Percentiles rank a stretch among this genome's conserved stretches.
phyloP scores from a whole-genome alignment of 352 stramenopile species.

The Phytophthora sansomeana region DNA sequence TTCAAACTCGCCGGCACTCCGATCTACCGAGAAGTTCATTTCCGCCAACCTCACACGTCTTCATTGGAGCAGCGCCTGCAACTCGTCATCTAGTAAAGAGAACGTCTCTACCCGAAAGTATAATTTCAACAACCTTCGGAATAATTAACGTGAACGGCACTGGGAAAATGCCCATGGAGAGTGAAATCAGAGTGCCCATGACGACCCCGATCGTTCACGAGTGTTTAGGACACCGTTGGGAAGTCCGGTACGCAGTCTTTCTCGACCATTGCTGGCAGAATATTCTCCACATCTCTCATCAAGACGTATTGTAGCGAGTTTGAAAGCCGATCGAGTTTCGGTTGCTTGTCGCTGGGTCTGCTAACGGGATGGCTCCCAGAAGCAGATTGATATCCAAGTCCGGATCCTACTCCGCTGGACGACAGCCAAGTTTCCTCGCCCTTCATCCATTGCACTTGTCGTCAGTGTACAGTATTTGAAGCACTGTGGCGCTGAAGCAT shows the following conservation, averaged over 20 bases:
- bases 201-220: slow-evolving; percentile 26
- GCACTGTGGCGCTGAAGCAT: no score
- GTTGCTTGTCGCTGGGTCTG: slow-evolving; percentile 18
- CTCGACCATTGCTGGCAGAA: slow-evolving; percentile 22
- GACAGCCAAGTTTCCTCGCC: slow-evolving; percentile 20
- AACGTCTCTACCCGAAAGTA: no score
- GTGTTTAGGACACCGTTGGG: slow-evolving; percentile 10
- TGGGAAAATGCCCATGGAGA: slow-evolving; percentile 37
- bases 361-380: slow-evolving; percentile 38
- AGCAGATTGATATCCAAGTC: slow-evolving; percentile 33
- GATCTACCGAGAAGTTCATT: no score
- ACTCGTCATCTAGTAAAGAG: no score
- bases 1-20: no score
- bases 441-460: slow-evolving; percentile 27
- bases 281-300: slow-evolving; percentile 13
- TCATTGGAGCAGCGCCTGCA: no score
- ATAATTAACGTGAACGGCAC: slow-evolving; percentile 43
- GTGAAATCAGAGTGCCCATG: slow-evolving; percentile 21
- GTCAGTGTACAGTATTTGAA: slow-evolving; percentile 10
- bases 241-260: slow-evolving; percentile 42
- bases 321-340: slow-evolving; percentile 34
- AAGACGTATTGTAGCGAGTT: slow-evolving; percentile 26
- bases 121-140: slow-evolving; percentile 30
- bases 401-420: slow-evolving; percentile 5
- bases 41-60: no score